phyloP scores from a whole-genome alignment of 1,284 basidiomycete species.

The Xanthoconium separans region DNA sequence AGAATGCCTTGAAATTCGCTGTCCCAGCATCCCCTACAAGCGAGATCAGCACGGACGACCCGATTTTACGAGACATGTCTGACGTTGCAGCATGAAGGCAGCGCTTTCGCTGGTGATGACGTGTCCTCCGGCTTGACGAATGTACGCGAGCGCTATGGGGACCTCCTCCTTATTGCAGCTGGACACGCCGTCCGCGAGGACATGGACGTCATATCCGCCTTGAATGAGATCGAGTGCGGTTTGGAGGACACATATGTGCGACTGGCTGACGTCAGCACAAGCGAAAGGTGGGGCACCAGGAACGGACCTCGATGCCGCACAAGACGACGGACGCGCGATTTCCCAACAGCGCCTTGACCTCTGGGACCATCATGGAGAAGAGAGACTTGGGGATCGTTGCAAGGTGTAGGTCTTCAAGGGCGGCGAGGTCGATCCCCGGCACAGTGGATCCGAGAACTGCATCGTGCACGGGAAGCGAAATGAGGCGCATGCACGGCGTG shows the following conservation, averaged over 20 bases:
- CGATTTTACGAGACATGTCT: constrained; percentile 19
- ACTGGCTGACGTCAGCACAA: constrained; percentile 40
- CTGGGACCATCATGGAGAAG: constrained; percentile 82
- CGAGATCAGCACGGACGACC: constrained; percentile 14
- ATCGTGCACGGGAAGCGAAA: not conserved
- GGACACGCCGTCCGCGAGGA: constrained; percentile 85
- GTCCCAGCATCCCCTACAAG: constrained; percentile 59
- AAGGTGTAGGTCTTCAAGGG: constrained; percentile 57
- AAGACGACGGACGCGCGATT: constrained; percentile 66
- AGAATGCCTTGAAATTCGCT: constrained; percentile 74
- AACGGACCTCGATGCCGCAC: constrained; percentile 80
- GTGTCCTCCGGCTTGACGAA: constrained; percentile 74
- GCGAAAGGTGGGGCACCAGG: not conserved
- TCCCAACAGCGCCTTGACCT: constrained; percentile 55
- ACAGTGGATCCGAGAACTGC: constrained; percentile 74
- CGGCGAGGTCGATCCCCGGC: constrained; percentile 58
- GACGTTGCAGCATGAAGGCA: constrained; percentile 74
- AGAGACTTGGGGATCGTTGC: constrained; percentile 68
- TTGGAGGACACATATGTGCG: constrained; percentile 89
- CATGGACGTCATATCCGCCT: constrained; percentile 56
- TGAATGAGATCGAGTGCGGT: constrained; percentile 69
- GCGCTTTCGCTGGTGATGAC: constrained; percentile 83
- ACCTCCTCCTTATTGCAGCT: constrained; percentile 76
- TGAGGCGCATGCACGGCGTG: constrained; percentile 6
- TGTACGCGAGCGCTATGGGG: constrained; percentile 58